Evolutionary conservation across 305 asterid genomes (phyloP).

Genomic region (Rubia peregrina): DNA sequence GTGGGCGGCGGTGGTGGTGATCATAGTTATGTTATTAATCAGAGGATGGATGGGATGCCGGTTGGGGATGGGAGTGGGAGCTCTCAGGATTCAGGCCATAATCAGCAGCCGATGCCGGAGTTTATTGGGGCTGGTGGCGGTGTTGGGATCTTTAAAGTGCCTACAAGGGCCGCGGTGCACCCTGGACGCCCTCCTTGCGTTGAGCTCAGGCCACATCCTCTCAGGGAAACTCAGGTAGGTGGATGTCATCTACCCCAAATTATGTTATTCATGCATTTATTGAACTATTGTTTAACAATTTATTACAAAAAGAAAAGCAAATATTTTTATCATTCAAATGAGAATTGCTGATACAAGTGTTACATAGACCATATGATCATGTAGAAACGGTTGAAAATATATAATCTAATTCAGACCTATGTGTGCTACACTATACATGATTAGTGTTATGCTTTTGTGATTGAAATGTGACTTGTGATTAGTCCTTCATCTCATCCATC

Average conservation of each 20-base stretch:
- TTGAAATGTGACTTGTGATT: neutral
- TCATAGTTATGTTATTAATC: conserved; percentile 1
- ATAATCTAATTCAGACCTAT: neutral
- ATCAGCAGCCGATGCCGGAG: conserved; percentile 44
- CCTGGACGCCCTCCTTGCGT: conserved; percentile 65
- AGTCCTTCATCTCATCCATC: neutral
- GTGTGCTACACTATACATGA: neutral
- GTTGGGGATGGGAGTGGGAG: conserved; percentile 13
- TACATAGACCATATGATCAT: neutral
- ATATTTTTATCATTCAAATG: neutral
- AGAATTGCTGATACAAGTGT: neutral
- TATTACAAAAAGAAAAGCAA: neutral
- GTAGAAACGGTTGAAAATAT: no score
- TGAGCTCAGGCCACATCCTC: conserved; percentile 86
- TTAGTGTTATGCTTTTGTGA: neutral
- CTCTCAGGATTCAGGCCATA: conserved; percentile 22
- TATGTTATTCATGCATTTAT: neutral
- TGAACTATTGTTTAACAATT: neutral
- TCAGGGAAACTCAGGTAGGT: conserved; percentile 74
- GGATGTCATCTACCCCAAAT: neutral
- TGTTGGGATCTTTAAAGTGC: conserved; percentile 58
- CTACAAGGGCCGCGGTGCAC: conserved; percentile 65
- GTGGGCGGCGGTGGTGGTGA: neutral
- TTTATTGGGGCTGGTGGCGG: conserved; percentile 65
- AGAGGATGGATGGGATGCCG: conserved; percentile 18